Evolutionary conservation across 805 yeast species (phyloP).

Genomic region (Monosporozyma unispora): DNA sequence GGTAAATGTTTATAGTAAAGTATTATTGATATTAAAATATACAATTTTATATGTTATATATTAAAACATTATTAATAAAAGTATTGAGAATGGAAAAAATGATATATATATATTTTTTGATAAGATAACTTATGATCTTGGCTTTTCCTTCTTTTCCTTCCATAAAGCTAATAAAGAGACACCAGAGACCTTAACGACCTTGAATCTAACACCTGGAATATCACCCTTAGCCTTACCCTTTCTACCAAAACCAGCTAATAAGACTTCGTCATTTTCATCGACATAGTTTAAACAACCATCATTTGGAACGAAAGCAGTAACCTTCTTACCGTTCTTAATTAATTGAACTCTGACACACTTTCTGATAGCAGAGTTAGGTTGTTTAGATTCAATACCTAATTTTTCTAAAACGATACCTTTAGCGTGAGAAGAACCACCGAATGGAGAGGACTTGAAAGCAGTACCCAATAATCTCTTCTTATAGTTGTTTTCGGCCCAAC

Average conservation of each 20-base stretch:
- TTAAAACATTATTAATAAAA: not conserved
- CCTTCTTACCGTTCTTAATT: slow-evolving; percentile 99
- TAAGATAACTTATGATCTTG: slow-evolving; percentile 71
- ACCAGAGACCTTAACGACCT: slow-evolving; percentile 99
- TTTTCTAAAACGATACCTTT: slow-evolving; percentile 99
- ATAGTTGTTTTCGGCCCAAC: slow-evolving; percentile 99
- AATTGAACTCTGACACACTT: slow-evolving; percentile 99
- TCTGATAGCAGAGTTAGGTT: slow-evolving; percentile 99
- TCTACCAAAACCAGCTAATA: slow-evolving; percentile 99
- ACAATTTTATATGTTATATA: slow-evolving; percentile 1
- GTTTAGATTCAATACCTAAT: slow-evolving; percentile 99
- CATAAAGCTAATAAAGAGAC: slow-evolving; percentile 98
- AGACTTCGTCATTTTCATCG: slow-evolving; percentile 99
- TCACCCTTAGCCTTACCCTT: slow-evolving; percentile 99
- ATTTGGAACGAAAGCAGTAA: slow-evolving; percentile 99
- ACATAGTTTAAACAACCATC: slow-evolving; percentile 99
- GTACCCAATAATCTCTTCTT: slow-evolving; percentile 99
- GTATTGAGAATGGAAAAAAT: not conserved
- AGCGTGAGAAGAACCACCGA: slow-evolving; percentile 99
- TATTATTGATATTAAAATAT: not conserved
- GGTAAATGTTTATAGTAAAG: not conserved
- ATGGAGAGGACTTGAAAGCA: slow-evolving; percentile 99
- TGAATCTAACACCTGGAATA: slow-evolving; percentile 99
- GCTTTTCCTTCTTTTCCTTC: slow-evolving; percentile 99
- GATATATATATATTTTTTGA: not conserved